Base-by-base conservation (phyloP, 2,329 filamentous ascomycete genomes). In the Microcyclosporella mali region DNA sequence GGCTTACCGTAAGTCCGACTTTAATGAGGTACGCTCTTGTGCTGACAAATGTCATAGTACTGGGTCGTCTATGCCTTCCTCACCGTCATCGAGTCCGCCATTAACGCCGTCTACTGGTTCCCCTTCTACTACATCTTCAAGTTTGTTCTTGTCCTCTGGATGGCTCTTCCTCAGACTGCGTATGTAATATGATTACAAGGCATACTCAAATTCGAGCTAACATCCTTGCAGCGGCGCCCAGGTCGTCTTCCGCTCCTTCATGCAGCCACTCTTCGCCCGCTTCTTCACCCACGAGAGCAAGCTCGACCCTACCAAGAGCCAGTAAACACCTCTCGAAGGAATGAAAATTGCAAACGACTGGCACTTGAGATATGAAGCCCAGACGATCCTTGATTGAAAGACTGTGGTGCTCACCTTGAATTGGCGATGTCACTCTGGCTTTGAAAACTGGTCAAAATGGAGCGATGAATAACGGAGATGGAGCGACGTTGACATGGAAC, bases 121-220 rank as follows among this genome's bases (percentile, higher is more conserved):
- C 70, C 92, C 65, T 98, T 98, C 76, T 98, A 98, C 84, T 98
- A 87, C 73, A 90, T 89, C 66, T 97, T 98, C 85, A 98, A 98
- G 80, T 95, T 98, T 66, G 75, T 94, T 65, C 85, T 97, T 68
- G 78, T 97, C 61, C 82, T 98, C 67, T 98, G 92, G 92, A 88
- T 98, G 73, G 82, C 90, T 59, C 88, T 98, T 62, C 92, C 92
- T 68, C 79, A 86, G 69, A 95, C 94, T 75, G 76, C 77, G 90
- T 95, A 83, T 66, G 84, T 73, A 33, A 31, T 25, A 14, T 17
- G n/a, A 31, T 12, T n/a, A 16, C 18, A 21, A 7, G 2, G 12
- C 21, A 25, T 2, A 34, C 32, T 28, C 15, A 11, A 27, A 11
- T 19, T 4, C n/a, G 15, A 39, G 64, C 52, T 51, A 25, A 51